These are phyloP conservation scores for Tremella yokohamensis DNA, from an alignment of 768 basidiomycete genomes.

Conservation along the genomic window DNA sequence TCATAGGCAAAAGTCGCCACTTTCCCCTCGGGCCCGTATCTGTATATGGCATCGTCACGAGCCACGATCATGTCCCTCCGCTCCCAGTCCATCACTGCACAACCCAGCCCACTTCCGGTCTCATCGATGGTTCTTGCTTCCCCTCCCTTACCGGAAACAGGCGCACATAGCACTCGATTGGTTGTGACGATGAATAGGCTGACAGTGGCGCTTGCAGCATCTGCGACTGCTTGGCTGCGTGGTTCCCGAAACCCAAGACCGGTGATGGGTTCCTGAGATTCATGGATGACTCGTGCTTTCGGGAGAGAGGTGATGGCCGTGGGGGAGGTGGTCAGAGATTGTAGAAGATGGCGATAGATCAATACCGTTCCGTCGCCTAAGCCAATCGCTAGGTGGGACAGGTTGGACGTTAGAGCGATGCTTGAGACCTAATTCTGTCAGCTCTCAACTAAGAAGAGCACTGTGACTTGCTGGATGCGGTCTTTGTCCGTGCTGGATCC, in stretches of 20 bases:
- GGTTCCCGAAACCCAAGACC: slow-evolving; percentile 83
- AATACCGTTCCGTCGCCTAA: slow-evolving; percentile 93
- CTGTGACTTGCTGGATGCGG: slow-evolving; percentile 67
- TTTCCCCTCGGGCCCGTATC: slow-evolving; percentile 74
- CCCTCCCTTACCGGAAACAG: slow-evolving; percentile 66
- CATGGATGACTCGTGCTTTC: slow-evolving; percentile 77
- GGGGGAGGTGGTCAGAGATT: slow-evolving; percentile 69
- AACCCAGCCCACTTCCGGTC: slow-evolving; percentile 76
- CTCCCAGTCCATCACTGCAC: slow-evolving; percentile 73
- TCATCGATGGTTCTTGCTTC: slow-evolving; percentile 76
- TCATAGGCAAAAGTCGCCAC: slow-evolving; percentile 87
- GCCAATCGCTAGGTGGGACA: slow-evolving; percentile 84
- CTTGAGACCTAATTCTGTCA: slow-evolving; percentile 62
- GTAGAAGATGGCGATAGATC: slow-evolving; percentile 83
- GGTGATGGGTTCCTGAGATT: slow-evolving; percentile 80
- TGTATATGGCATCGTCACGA: slow-evolving; percentile 84
- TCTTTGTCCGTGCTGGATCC: slow-evolving; percentile 69
- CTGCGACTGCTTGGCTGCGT: slow-evolving; percentile 21
- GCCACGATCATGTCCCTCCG: slow-evolving; percentile 71
- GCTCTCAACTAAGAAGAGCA: slow-evolving; percentile 4
- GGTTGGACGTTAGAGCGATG: slow-evolving; percentile 69
- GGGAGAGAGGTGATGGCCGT: slow-evolving; percentile 70
- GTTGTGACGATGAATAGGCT: slow-evolving; percentile 82
- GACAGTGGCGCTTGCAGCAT: slow-evolving; percentile 42
- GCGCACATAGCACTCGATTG: slow-evolving; percentile 66